Evolutionary conservation across 768 basidiomycete species (phyloP).

Genomic region (Daedalea quercina): DNA sequence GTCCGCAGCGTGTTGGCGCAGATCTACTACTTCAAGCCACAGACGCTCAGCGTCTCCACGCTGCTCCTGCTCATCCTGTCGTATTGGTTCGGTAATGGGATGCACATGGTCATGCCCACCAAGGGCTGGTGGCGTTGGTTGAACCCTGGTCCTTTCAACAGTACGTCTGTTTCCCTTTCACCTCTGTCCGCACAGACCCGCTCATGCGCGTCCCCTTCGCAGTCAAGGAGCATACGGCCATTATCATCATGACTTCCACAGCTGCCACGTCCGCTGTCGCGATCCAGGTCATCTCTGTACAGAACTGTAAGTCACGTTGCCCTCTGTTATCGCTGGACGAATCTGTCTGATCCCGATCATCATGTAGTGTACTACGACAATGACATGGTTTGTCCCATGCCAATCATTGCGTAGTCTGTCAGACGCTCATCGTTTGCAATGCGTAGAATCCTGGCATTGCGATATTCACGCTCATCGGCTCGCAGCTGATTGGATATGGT

Average conservation of each 20-base stretch:
- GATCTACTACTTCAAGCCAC: slow-evolving; percentile 35
- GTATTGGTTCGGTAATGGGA: slow-evolving; percentile 40
- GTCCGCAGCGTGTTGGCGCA: slow-evolving; percentile 24
- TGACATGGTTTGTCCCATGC: slow-evolving; percentile 15
- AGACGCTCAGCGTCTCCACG: slow-evolving; percentile 42
- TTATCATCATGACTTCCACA: slow-evolving; percentile 30
- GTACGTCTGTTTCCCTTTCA: slow-evolving; percentile 12
- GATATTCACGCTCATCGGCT: slow-evolving; percentile 30
- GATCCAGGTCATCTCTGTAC: slow-evolving; percentile 27
- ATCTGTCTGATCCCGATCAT: neutral
- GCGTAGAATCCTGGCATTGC: slow-evolving; percentile 16
- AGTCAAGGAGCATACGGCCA: slow-evolving; percentile 31
- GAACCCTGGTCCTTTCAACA: slow-evolving; percentile 34
- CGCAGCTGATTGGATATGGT: slow-evolving; percentile 29
- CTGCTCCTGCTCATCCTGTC: slow-evolving; percentile 47
- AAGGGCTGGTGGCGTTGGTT: slow-evolving; percentile 24
- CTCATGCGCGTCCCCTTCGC: neutral
- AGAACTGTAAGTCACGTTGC: slow-evolving; percentile 19
- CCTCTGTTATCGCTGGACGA: neutral
- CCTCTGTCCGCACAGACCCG: no score
- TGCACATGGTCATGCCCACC: slow-evolving; percentile 29
- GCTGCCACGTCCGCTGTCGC: slow-evolving; percentile 26
- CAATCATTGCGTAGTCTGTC: neutral
- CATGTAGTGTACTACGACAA: slow-evolving; percentile 23
- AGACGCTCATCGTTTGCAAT: neutral